A percentile compares a stretch with the other conserved stretches of the same genome.
phyloP scores from a whole-genome alignment of 306 rosid species.

The Arachis stenosperma region DNA sequence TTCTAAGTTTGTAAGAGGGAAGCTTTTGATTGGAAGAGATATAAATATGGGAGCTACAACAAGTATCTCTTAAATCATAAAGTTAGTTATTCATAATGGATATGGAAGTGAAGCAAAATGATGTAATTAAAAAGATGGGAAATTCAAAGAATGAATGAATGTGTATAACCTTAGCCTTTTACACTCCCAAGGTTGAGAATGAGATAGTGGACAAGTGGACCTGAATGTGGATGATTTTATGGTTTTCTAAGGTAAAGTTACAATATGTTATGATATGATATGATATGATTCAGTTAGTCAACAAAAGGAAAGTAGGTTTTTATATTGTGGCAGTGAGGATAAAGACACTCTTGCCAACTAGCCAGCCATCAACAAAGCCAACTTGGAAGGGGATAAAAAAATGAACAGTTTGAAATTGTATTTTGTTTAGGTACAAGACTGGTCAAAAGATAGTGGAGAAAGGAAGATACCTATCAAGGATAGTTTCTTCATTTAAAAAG shows the following conservation, averaged over 20 bases:
- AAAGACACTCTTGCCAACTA: conserved; percentile 4
- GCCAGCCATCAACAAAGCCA: conserved; percentile 2
- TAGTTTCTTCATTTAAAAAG: no score
- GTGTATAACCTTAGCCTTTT: conserved; percentile 4
- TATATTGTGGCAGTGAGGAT: neutral
- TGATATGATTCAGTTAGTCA: neutral
- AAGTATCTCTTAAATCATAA: neutral
- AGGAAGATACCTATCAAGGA: neutral
- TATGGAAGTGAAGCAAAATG: conserved; percentile 34
- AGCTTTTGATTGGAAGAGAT: neutral
- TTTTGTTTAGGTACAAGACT: conserved; percentile 21
- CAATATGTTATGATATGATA: neutral
- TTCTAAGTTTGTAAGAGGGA: neutral
- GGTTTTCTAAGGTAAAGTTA: conserved; percentile 9
- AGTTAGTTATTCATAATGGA: neutral
- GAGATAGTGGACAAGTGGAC: conserved; percentile 37
- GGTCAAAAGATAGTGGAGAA: conserved; percentile 9
- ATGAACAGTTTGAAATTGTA: conserved; percentile 11
- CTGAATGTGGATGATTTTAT: neutral
- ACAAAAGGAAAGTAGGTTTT: conserved; percentile 19
- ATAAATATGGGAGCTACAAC: neutral
- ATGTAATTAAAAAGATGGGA: conserved; percentile 15
- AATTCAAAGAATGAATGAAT: conserved; percentile 21
- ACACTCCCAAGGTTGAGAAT: conserved; percentile 19
- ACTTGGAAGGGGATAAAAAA: conserved; percentile 8